These are phyloP conservation scores for Hyaloscypha variabilis DNA, from an alignment of 495 filamentous ascomycete species.

Conservation along the genomic window DNA sequence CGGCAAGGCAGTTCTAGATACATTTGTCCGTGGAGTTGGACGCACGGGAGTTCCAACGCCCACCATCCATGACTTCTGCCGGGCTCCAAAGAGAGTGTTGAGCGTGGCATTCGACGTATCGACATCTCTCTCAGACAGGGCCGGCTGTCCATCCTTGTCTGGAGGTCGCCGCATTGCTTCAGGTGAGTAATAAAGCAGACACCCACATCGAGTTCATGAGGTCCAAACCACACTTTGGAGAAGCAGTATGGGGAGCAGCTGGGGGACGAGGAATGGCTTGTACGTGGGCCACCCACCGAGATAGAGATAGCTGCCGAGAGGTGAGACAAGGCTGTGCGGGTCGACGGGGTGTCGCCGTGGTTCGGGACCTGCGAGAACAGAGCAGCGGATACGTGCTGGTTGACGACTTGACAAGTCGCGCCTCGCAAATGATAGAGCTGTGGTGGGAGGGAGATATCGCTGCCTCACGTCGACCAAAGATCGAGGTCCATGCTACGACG, in stretches of 20 bases:
- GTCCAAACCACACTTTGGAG: conserved; percentile 16
- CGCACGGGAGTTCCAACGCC: conserved; percentile 39
- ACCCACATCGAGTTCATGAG: conserved; percentile 18
- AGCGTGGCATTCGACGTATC: conserved; percentile 71
- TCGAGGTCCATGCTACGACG: not conserved
- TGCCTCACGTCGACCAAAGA: not conserved
- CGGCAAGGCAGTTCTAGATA: conserved; percentile 11
- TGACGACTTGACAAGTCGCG: conserved; percentile 11
- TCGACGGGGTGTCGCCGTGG: not conserved
- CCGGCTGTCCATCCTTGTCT: conserved; percentile 25
- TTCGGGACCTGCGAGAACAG: not conserved
- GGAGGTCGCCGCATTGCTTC: conserved; percentile 33
- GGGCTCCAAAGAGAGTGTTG: conserved; percentile 61
- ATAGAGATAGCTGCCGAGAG: conserved; percentile 6
- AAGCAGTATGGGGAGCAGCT: conserved; percentile 1
- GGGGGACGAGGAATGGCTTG: not conserved
- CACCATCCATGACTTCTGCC: conserved; percentile 70
- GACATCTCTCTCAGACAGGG: conserved; percentile 43
- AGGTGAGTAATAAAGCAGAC: conserved; percentile 11
- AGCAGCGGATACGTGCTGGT: not conserved
- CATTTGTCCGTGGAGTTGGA: conserved; percentile 40
- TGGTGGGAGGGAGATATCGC: not conserved
- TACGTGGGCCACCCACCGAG: conserved; percentile 11
- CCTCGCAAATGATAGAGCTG: conserved; percentile 2
- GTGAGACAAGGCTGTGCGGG: conserved; percentile 17